Evolutionary conservation across 805 yeast genomes (phyloP).

Genomic region (Myxozyma melibiosi): DNA sequence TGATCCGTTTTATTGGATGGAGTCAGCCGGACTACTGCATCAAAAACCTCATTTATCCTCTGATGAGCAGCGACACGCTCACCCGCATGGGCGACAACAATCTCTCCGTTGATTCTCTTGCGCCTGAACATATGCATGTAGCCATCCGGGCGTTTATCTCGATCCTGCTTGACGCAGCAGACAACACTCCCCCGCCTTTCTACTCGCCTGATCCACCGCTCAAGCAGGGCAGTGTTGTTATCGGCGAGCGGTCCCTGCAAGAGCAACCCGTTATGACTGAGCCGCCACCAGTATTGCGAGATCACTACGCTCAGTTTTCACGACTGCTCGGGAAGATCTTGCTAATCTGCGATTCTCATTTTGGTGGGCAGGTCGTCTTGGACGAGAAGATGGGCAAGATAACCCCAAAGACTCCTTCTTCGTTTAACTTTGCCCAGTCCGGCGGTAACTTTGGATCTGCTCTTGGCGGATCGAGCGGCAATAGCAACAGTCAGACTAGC

Average conservation of each 20-base stretch:
- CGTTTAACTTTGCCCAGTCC: conserved; percentile 14
- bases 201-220: conserved; percentile 61
- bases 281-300: conserved; percentile 27
- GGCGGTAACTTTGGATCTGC: background rate
- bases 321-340: conserved; percentile 57
- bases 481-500: background rate
- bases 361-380: conserved; percentile 52
- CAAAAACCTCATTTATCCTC: conserved; percentile 74
- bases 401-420: conserved; percentile 25
- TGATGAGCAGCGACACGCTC: conserved; percentile 49
- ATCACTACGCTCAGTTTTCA: conserved; percentile 71
- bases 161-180: conserved; percentile 62
- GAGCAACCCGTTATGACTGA: background rate
- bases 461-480: background rate
- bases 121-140: conserved; percentile 70
- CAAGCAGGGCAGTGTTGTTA: conserved; percentile 7
- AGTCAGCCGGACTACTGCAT: conserved; percentile 76
- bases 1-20: conserved; percentile 76
- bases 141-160: conserved; percentile 71
- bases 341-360: conserved; percentile 59
- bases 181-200: conserved; percentile 60
- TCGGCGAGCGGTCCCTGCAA: background rate
- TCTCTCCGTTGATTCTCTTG: conserved; percentile 56
- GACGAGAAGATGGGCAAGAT: conserved; percentile 39
- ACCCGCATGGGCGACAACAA: conserved; percentile 44